Conservation (phyloP, 1,139 yeast species). For the Scheffersomyces segobiensis region DNA sequence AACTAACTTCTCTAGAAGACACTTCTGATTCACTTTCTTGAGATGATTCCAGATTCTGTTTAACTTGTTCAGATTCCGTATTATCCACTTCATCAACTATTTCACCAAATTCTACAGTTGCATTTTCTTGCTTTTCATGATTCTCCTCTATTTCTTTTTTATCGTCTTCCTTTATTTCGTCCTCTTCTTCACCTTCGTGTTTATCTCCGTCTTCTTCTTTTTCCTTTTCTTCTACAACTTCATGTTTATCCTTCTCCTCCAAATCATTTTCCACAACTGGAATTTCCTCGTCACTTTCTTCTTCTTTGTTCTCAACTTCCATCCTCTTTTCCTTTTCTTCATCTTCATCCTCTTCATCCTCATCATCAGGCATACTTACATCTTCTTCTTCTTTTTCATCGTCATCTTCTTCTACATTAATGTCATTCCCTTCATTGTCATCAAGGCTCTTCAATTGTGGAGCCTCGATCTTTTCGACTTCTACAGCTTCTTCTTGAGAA, state of each 20-base stretch:
- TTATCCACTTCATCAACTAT: background rate
- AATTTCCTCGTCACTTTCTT: background rate
- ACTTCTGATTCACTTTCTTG: background rate
- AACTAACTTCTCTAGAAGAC: conserved; percentile 1
- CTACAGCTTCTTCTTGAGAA: background rate
- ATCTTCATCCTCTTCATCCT: background rate
- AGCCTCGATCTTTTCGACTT: background rate
- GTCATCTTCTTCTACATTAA: background rate
- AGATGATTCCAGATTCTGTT: background rate
- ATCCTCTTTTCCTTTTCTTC: background rate
- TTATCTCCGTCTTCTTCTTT: background rate
- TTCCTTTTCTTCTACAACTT: conserved; percentile 1
- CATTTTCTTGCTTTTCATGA: background rate
- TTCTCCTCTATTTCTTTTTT: background rate
- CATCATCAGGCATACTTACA: background rate
- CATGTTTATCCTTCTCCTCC: background rate
- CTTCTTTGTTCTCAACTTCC: conserved; percentile 1
- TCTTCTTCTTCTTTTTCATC: background rate
- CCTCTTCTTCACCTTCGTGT: conserved; percentile 1
- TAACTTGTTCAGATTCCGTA: background rate
- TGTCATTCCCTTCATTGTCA: conserved; percentile 1
- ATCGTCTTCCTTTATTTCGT: background rate
- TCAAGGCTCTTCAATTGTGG: background rate
- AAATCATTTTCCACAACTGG: background rate
- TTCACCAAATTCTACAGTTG: background rate